These are phyloP conservation scores for Phytophthora pseudosyringae DNA, from an alignment of 352 stramenopile species.

Conservation along the genomic window DNA sequence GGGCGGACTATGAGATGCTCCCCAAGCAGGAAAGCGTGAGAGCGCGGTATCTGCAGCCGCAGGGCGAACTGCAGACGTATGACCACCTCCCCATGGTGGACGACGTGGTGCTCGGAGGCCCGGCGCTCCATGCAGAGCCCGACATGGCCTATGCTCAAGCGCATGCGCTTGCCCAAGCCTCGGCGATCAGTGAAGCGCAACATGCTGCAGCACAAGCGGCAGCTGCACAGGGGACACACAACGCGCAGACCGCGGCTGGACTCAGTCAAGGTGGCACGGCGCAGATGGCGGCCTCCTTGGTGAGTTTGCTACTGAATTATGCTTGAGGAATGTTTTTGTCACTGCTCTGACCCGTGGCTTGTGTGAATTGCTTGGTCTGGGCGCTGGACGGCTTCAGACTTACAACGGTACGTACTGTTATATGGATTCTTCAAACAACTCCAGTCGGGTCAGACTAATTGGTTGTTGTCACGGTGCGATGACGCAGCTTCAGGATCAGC, in stretches of 20 bases:
- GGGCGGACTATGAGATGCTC: slow-evolving; percentile 81
- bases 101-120: slow-evolving; percentile 69
- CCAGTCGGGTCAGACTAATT: background rate
- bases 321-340: background rate
- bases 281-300: slow-evolving; percentile 52
- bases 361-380: slow-evolving; percentile 3
- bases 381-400: slow-evolving; percentile 11
- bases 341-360: slow-evolving; percentile 5
- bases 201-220: slow-evolving; percentile 34
- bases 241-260: slow-evolving; percentile 16
- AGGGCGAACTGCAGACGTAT: slow-evolving; percentile 67
- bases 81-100: slow-evolving; percentile 72
- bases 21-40: slow-evolving; percentile 75
- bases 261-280: slow-evolving; percentile 19
- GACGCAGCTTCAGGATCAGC: slow-evolving; percentile 16
- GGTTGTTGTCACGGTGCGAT: background rate
- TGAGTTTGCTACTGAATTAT: slow-evolving; percentile 31
- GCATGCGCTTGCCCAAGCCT: slow-evolving; percentile 46
- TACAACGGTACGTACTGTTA: slow-evolving; percentile 31
- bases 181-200: slow-evolving; percentile 41
- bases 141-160: slow-evolving; percentile 70
- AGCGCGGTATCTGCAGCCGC: slow-evolving; percentile 63
- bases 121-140: slow-evolving; percentile 54
- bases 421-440: background rate
- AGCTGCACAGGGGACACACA: slow-evolving; percentile 16